phyloP scores from a whole-genome alignment of 495 filamentous ascomycete genomes.

The Neurospora sp. region DNA sequence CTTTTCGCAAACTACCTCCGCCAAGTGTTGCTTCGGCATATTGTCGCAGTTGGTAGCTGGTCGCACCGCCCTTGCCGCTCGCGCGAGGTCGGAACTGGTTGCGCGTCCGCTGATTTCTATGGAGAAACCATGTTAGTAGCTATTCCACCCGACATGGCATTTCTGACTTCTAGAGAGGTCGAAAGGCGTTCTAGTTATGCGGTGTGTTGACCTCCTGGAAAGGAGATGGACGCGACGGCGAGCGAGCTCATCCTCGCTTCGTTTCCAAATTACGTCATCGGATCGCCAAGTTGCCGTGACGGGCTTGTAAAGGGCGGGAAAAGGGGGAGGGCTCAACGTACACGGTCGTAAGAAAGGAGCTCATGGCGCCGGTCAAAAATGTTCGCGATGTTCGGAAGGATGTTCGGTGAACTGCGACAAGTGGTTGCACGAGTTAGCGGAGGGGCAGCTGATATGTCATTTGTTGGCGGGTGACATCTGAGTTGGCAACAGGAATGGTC shows the following conservation, averaged over 20 bases:
- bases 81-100: conserved; percentile 88
- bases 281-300: conserved; percentile 1
- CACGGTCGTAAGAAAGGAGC: conserved; percentile 28
- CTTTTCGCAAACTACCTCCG: conserved; percentile 88
- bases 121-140: conserved; percentile 14
- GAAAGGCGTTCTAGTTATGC: background rate
- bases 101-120: conserved; percentile 77
- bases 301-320: conserved; percentile 1
- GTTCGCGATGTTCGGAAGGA: conserved; percentile 2
- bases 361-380: conserved; percentile 15
- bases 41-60: conserved; percentile 89
- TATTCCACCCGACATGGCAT: background rate
- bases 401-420: conserved; percentile 15
- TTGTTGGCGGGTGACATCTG: conserved; percentile 21
- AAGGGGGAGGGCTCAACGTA: conserved; percentile 10
- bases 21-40: conserved; percentile 96
- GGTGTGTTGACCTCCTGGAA: background rate
- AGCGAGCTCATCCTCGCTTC: background rate
- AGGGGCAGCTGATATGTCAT: background rate
- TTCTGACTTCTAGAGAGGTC: background rate
- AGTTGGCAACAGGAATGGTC: conserved; percentile 1
- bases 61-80: conserved; percentile 73
- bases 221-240: background rate
- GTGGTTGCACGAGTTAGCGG: background rate
- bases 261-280: background rate